These are phyloP conservation scores for Stachybotrys chlorohalonatus DNA, from an alignment of 2,329 filamentous ascomycete genomes.

Conservation along the genomic window DNA sequence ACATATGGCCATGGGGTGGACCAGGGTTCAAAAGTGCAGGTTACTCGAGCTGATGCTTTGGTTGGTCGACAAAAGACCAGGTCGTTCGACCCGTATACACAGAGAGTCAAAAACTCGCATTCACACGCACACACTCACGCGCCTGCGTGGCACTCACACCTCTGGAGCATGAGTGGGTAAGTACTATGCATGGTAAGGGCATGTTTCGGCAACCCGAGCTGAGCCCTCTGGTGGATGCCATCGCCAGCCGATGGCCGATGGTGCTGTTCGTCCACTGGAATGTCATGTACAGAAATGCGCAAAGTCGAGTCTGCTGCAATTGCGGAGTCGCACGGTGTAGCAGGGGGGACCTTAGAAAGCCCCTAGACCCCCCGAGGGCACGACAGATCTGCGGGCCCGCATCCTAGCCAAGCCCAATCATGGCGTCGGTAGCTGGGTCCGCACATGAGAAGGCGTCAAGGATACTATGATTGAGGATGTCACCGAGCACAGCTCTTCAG, in stretches of 20 bases:
- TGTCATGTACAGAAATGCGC: neutral
- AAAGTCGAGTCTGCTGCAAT: neutral
- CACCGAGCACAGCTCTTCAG: neutral
- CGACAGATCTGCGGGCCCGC: slow-evolving; percentile 23
- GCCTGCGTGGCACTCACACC: no score
- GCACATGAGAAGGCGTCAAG: slow-evolving; percentile 1
- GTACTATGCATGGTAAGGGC: no score
- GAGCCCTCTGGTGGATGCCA: slow-evolving; percentile 1
- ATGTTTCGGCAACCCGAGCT: neutral
- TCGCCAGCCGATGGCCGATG: neutral
- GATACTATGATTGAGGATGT: neutral
- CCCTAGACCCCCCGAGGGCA: slow-evolving; percentile 7
- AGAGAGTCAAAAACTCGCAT: neutral
- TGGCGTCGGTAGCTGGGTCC: slow-evolving; percentile 12
- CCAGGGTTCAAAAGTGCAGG: neutral
- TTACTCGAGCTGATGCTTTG: neutral
- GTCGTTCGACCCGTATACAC: neutral
- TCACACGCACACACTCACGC: neutral
- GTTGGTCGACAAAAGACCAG: neutral
- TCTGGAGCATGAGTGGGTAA: no score
- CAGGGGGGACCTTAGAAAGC: neutral
- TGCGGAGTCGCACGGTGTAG: neutral
- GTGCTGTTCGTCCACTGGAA: neutral
- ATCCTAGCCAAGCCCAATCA: slow-evolving; percentile 15
- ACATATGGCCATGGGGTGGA: neutral